These are phyloP conservation scores for Boletales sp. DNA, from an alignment of 768 basidiomycete species.

Conservation along the genomic window DNA sequence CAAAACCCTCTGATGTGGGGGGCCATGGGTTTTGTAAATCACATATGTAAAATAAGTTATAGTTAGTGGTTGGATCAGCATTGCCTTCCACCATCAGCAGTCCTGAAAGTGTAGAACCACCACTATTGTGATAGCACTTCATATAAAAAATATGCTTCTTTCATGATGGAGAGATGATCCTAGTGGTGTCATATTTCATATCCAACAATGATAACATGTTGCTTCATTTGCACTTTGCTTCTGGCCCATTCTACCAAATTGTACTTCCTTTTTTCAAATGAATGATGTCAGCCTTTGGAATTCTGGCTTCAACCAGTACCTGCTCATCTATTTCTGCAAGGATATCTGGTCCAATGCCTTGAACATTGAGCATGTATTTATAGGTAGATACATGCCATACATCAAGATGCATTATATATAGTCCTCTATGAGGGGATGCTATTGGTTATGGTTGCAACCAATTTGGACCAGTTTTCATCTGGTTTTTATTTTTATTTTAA, in stretches of 20 bases:
- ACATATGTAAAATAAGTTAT: neutral
- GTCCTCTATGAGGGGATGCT: no score
- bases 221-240: neutral
- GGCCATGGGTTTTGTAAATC: neutral
- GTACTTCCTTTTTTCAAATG: neutral
- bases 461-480: no score
- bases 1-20: slow-evolving; percentile 1
- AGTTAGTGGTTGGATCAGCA: neutral
- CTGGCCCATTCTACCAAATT: no score
- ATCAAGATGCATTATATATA: no score
- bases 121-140: slow-evolving; percentile 1
- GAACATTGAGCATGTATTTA: neutral
- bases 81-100: neutral
- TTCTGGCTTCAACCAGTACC: neutral
- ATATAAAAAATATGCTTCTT: neutral
- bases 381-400: no score
- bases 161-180: no score
- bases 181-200: no score
- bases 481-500: no score
- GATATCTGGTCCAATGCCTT: neutral
- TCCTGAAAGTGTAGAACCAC: neutral
- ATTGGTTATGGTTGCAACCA: no score
- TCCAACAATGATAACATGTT: neutral
- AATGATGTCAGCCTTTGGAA: neutral
- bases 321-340: neutral